Percentiles rank a stretch among this genome's conserved stretches.
phyloP scores from a whole-genome alignment of 2,329 filamentous ascomycete species.

The Thielaviopsis populi region DNA sequence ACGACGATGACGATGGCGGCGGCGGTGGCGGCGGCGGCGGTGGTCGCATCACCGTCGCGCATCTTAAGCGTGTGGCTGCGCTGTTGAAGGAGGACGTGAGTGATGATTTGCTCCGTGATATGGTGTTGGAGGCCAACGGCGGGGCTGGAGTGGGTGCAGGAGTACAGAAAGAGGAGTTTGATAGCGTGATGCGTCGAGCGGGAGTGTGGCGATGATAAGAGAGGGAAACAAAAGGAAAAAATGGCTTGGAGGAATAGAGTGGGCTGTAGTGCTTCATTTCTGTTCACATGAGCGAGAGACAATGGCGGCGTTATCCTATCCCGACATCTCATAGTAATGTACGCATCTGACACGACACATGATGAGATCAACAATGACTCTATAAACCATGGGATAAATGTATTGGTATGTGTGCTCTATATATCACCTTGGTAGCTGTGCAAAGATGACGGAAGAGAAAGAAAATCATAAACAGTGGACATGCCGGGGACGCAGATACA shows the following conservation, averaged over 20 bases:
- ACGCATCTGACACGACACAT: neutral
- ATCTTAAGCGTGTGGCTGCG: constrained; percentile 64
- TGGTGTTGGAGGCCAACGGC: constrained; percentile 88
- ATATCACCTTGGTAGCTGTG: neutral
- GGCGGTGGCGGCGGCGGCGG: constrained; percentile 17
- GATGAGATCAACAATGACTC: neutral
- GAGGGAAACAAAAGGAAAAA: neutral
- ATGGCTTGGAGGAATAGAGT: no score
- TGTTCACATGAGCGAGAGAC: no score
- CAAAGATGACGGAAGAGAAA: neutral
- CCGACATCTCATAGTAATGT: neutral
- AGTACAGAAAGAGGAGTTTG: constrained; percentile 67
- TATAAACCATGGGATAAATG: neutral
- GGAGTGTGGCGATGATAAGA: constrained; percentile 55
- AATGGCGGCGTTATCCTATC: no score
- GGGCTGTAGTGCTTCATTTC: no score
- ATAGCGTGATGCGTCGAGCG: constrained; percentile 69
- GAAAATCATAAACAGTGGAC: neutral
- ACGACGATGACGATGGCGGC: neutral
- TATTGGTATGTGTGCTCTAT: constrained; percentile 1
- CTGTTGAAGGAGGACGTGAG: constrained; percentile 71
- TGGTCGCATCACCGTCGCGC: constrained; percentile 58
- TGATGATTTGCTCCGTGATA: constrained; percentile 75
- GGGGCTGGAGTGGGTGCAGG: constrained; percentile 55
- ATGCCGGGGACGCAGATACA: neutral